Conservation (phyloP, 2,329 filamentous ascomycete genomes). For the Tricladium varicosporioides region DNA sequence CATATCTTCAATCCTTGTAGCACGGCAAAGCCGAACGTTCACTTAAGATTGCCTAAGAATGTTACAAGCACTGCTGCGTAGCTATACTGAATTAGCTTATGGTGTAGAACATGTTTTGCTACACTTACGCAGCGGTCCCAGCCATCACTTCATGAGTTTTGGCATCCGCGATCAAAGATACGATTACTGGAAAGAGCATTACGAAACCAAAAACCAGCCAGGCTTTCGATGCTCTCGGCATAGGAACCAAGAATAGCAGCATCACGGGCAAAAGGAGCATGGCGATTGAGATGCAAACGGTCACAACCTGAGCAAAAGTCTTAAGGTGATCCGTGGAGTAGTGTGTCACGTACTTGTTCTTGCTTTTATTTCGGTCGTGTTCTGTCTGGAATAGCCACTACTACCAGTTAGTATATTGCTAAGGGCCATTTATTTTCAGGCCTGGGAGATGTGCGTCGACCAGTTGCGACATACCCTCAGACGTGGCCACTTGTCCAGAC, state of each 20-base stretch:
- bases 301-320: background rate
- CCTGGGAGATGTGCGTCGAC: no score
- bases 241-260: constrained; percentile 3
- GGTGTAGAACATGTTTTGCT: no score
- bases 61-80: constrained; percentile 5
- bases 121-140: constrained; percentile 3
- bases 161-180: background rate
- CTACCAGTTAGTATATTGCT: background rate
- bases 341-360: background rate
- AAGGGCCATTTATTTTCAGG: background rate
- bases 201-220: background rate
- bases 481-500: background rate
- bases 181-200: background rate
- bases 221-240: background rate
- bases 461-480: background rate
- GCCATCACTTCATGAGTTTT: constrained; percentile 3
- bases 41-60: constrained; percentile 4
- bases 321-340: background rate
- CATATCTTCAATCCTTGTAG: no score
- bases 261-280: constrained; percentile 4
- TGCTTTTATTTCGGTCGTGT: background rate
- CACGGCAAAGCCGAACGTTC: background rate
- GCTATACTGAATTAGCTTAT: background rate
- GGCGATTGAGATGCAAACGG: background rate
- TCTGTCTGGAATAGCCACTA: background rate